Conservation (phyloP, 2,329 filamentous ascomycete genomes). For the Aureobasidium lini region DNA sequence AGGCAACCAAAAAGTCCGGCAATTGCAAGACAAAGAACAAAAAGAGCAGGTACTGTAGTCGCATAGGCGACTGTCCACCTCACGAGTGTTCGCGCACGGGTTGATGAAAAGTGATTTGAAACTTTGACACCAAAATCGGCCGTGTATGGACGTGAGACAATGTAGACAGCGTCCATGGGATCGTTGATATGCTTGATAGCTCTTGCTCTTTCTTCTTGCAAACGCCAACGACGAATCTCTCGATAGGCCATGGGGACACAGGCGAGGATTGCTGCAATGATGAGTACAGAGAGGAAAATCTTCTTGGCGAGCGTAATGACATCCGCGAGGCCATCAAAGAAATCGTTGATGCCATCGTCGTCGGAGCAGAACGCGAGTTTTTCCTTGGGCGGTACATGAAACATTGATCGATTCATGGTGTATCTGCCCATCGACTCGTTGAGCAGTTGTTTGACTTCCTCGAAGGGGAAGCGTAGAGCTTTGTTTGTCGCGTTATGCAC, state of each 20-base stretch:
- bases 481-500: conserved; percentile 74
- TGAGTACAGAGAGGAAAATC: conserved; percentile 68
- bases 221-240: conserved; percentile 70
- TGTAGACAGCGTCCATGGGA: conserved; percentile 80
- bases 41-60: conserved; percentile 78
- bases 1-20: conserved; percentile 77
- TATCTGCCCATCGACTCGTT: conserved; percentile 65
- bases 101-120: conserved; percentile 55
- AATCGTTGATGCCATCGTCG: conserved; percentile 71
- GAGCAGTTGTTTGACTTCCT: conserved; percentile 67
- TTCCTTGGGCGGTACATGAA: conserved; percentile 79
- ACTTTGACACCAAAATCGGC: conserved; percentile 64
- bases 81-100: conserved; percentile 60
- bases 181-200: conserved; percentile 65
- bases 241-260: conserved; percentile 74
- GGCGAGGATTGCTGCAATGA: conserved; percentile 61
- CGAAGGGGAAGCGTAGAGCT: conserved; percentile 71
- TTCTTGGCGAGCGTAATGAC: conserved; percentile 63
- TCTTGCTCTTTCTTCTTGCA: conserved; percentile 61
- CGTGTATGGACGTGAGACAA: conserved; percentile 73
- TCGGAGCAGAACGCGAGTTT: conserved; percentile 80
- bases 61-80: conserved; percentile 82
- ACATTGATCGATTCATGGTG: conserved; percentile 66
- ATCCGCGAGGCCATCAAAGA: conserved; percentile 67
- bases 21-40: conserved; percentile 73